Evolutionary conservation across 805 yeast species (phyloP), one percentile per base, ranked within the genome.

Genomic region (Sugiyamaella chiloensis): DNA sequence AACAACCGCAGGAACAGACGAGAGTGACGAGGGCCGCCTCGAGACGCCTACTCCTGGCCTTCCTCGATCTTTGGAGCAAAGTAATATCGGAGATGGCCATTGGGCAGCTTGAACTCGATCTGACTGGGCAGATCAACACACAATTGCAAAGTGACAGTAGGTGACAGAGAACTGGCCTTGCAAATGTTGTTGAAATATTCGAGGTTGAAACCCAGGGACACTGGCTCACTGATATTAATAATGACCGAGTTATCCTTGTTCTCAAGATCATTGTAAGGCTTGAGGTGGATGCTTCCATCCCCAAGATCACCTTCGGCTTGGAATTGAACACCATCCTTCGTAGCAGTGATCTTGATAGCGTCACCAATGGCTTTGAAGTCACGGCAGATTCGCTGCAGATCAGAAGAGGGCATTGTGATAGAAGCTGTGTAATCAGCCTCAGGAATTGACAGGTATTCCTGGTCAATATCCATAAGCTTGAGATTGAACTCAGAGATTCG

Each of bases 61-160:
- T 90, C 98, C 56, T 86, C 96, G 66, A 93, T 88, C 77, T 93
- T 91, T 51, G 99, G 99, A 59, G 99, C 99, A 67, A 93, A 78
- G 79, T 87, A 93, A 79, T 86, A 93, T 67, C 96, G 84, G 67
- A 93, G 75, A 70, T 87, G 87, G 46, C 99, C 99, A 67, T 91
- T 85, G 53, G 88, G 83, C 64, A 93, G 75, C 69, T 84, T 85
- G 72, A 84, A 93, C 72, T 91, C 97, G 63, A 93, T 88, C 66
- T 89, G 73, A 35, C 97, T 96, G 27, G 99, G 99, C 12, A 93
- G 83, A 64, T 86, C 88, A 61, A 85, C 91, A 16, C 96, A 86
- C 62, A 93, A 78, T 68, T 87, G 86, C 55, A 93, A 76, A 34
- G 93, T 85, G 52, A 91, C 90, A 36, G 83, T 74, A 39, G 77